Base-by-base conservation (phyloP, 306 rosid genomes). In the Rosa chinensis region DNA sequence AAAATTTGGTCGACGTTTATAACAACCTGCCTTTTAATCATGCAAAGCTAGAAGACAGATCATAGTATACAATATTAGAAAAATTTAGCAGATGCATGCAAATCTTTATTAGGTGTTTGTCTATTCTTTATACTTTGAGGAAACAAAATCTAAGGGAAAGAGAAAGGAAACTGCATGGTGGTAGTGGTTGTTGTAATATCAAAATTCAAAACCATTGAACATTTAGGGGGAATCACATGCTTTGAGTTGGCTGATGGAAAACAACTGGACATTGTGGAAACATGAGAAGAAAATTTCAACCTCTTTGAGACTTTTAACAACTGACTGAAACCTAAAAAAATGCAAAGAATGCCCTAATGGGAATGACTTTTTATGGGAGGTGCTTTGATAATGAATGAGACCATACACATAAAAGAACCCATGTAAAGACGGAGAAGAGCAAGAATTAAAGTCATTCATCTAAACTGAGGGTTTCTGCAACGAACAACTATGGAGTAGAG, bases 81-180 rank as follows among this genome's bases (percentile, higher is more conserved):
- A 39, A 74, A 40, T 8, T 58, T 8, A 79, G 35, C 21, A 42
- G 69, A 83, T 83, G 82, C 77, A 66, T 83, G 77, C 78, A 67
- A 80, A 37, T 87, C 68, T 86, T 79, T 82, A 77, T 87, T 81
- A 80, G 89, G 86, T 91, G 78, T 62, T 74, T 58, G 85, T 85
- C 74, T 12, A 55, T 77, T 82, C 47, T 71, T 66, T 50, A 73
- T 52, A 17, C 66, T 72, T 78, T 75, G 76, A 79, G 84, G 70
- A 73, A 48, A 77, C 72, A 77, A 67, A 42, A 72, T 72, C 25
- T 45, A 59, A 69, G 62, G 39, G 61, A 55, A 49, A 85, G 86
- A 59, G 82, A 64, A 45, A 47, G 43, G 32, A 72, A 76, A 63
- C 50, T 32, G 16, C 58, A 42, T 74, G 35, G 85, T 84, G 79